Evolutionary conservation across 306 rosid genomes (phyloP), one percentile per base, ranked within the genome.

Genomic region (Cicer yamashitae): DNA sequence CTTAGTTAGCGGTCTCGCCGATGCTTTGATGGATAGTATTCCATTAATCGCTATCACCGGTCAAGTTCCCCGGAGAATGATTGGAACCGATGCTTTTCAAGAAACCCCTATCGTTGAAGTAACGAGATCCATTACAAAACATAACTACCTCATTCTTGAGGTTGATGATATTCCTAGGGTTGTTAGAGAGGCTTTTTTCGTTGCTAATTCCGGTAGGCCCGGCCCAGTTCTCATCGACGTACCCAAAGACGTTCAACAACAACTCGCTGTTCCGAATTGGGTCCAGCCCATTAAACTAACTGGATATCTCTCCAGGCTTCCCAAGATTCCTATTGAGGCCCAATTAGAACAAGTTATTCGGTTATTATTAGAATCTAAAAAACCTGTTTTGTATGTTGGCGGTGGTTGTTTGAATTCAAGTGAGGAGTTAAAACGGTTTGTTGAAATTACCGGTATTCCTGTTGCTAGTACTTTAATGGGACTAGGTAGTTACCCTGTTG

Each of bases 401-500:
- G 99, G 97, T 12, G 97, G 99, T 20, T 90, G 92, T 83, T 77
- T 90, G 86, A 86, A 91, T 57, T 88, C 94, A 0, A 88, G 96
- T n/a, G 82, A 76, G 46, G 97, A 89, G 79, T 62, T 93, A 58
- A 82, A 82, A 66, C 82, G 83, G 62, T 91, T 94, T 34, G 96
- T 89, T 7, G 88, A 83, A 67, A 84, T 89, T 6, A 90, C 96
- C 0, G 91, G 96, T 22, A 87, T 91, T 3, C 99, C 97, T 0
- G 96, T 94, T 7, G 96, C 99, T 2, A 86, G 85, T 51, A 94
- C 97, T 77, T 82, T 92, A 40, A 94, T 94, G 97, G 99, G 96
- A 25, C 87, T 94, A 14, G 96, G 99, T 3, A 79, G 85, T 6
- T 92, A 75, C 38, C 96, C 97, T 10, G 5, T 73, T 60, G 20